Evolutionary conservation across 2,329 filamentous ascomycete species (phyloP), one percentile per base, ranked within the genome.

Genomic region (Alternaria sp.): DNA sequence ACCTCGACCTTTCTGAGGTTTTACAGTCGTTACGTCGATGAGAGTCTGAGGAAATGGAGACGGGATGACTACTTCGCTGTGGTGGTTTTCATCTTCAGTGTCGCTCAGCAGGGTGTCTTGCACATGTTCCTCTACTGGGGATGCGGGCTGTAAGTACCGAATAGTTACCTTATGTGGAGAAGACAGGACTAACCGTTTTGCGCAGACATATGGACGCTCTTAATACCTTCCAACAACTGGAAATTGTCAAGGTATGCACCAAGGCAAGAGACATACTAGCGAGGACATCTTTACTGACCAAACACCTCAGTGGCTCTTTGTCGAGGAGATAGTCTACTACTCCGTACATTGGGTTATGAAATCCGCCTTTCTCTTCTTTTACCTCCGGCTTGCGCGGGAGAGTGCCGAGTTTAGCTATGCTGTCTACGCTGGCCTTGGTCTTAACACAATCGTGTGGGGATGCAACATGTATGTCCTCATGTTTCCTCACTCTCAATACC

Each of bases 291-390:
- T 26, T 28, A 45, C 41, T 56, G 18, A 56, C 20, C 14, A 25
- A 23, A 18, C 8, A 8, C 9, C 33, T 30, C 44, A 66, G 55
- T 71, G 64, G 37, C 68, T 78, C 7, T 78, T 79, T 20, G 65
- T 72, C 15, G 75, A 78, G 47, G 77, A 79, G 28, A 61, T 79
- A 11, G 74, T 67, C 49, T 79, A 79, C 55, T 68, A 75, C 43
- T 68, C 66, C 21, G 70, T 75, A 18, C 77, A 80, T 44, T 79
- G 68, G 54, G 56, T 68, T 14, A 74, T 79, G 58, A 80, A 79
- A 63, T 71, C 67, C 53, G 70, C 73, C 25, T 80, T 79, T 56
- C 69, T 80, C 0, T 66, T 76, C 50, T 80, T 80, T 65, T 80
- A 78, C 53, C 68, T 79, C 12, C 72, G 76, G 2, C 62, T 78